Evolutionary conservation across 805 yeast species (phyloP).

Genomic region (Schwanniomyces occidentalis): DNA sequence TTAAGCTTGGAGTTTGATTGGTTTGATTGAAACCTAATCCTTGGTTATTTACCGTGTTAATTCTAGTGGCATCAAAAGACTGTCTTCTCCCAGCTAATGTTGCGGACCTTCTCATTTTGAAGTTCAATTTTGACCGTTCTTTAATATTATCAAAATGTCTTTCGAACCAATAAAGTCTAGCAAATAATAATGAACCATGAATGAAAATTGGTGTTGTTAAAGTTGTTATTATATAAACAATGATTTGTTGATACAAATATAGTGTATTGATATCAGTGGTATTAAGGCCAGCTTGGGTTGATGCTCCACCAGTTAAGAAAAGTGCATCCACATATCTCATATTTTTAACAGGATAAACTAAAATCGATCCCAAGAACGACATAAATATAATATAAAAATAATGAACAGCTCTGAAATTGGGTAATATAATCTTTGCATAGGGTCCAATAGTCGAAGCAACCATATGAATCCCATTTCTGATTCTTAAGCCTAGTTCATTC

Average conservation of each 20-base stretch:
- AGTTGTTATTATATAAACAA: constrained; percentile 60
- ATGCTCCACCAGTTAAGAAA: constrained; percentile 72
- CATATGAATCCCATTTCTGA: constrained; percentile 37
- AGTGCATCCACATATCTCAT: constrained; percentile 73
- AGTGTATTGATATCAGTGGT: constrained; percentile 69
- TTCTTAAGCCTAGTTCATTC: constrained; percentile 16
- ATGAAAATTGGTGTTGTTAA: constrained; percentile 87
- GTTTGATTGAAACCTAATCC: constrained; percentile 24
- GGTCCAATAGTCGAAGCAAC: constrained; percentile 43
- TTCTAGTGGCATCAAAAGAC: constrained; percentile 25
- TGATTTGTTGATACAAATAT: constrained; percentile 76
- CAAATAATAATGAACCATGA: constrained; percentile 72
- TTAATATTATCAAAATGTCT: constrained; percentile 82
- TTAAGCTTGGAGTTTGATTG: not conserved
- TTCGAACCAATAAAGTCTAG: constrained; percentile 88
- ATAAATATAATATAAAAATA: constrained; percentile 66
- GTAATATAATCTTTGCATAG: constrained; percentile 40
- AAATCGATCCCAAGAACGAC: constrained; percentile 67
- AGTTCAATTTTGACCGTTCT: constrained; percentile 72
- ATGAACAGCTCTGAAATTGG: constrained; percentile 64
- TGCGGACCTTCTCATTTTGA: constrained; percentile 77
- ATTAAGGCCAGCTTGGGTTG: constrained; percentile 91
- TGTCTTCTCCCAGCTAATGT: constrained; percentile 59
- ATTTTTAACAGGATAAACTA: constrained; percentile 75
- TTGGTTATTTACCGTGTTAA: constrained; percentile 24